Evolutionary conservation across 495 filamentous ascomycete genomes (phyloP).

Genomic region (Podospora tetraspora): DNA sequence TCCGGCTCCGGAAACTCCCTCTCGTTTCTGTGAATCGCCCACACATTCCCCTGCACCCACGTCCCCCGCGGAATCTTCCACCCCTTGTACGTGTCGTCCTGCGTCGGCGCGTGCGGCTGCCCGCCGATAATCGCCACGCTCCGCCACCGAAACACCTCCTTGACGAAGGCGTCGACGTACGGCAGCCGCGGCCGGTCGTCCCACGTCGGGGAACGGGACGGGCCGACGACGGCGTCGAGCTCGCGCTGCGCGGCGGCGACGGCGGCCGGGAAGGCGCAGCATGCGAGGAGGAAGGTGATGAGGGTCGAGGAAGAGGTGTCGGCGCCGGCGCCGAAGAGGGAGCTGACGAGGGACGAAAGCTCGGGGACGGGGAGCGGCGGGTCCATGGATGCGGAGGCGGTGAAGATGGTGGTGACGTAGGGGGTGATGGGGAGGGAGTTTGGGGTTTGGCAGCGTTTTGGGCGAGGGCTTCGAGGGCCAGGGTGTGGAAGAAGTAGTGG

Average conservation of each 20-base stretch:
- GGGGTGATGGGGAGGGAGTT: slow-evolving; percentile 41
- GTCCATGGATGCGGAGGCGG: slow-evolving; percentile 42
- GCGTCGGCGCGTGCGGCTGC: slow-evolving; percentile 56
- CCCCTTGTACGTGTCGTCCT: slow-evolving; percentile 54
- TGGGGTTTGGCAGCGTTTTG: slow-evolving; percentile 34
- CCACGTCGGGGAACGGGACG: slow-evolving; percentile 49
- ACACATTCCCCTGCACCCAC: slow-evolving; percentile 58
- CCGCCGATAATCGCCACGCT: slow-evolving; percentile 60
- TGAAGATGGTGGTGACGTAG: slow-evolving; percentile 49
- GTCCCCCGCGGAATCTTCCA: slow-evolving; percentile 49
- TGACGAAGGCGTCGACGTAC: slow-evolving; percentile 55
- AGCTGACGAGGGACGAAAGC: slow-evolving; percentile 55
- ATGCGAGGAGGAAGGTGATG: slow-evolving; percentile 57
- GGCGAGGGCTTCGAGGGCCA: slow-evolving; percentile 52
- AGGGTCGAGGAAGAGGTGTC: slow-evolving; percentile 63
- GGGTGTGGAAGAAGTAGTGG: slow-evolving; percentile 51
- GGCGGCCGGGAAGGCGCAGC: slow-evolving; percentile 50
- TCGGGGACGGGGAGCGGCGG: slow-evolving; percentile 46
- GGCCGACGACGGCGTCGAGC: slow-evolving; percentile 54
- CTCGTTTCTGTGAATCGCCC: slow-evolving; percentile 61
- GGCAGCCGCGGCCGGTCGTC: slow-evolving; percentile 54
- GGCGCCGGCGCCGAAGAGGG: slow-evolving; percentile 60
- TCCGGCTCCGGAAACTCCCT: slow-evolving; percentile 59
- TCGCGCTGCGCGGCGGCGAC: slow-evolving; percentile 43
- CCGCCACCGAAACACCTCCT: slow-evolving; percentile 60